Conservation (phyloP, 768 basidiomycete genomes). For the Termitomyces sp. region DNA sequence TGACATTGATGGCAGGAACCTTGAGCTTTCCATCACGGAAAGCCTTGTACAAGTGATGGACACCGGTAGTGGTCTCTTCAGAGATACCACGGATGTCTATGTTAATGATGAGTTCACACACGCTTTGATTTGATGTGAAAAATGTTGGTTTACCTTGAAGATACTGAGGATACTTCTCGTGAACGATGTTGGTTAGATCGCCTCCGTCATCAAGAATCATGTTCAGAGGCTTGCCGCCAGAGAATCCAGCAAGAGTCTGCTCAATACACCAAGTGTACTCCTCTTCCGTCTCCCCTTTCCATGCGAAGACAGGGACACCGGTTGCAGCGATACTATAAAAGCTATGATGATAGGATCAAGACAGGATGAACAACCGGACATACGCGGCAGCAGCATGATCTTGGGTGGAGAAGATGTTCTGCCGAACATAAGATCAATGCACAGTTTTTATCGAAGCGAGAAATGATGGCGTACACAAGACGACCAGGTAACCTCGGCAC, state of each 20-base stretch:
- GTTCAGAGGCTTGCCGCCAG: conserved; percentile 79
- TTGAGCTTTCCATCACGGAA: conserved; percentile 95
- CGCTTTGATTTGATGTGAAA: neutral
- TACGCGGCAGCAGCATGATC: conserved; percentile 98
- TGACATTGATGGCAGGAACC: conserved; percentile 99
- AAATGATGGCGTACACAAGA: conserved; percentile 66
- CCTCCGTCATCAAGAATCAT: conserved; percentile 99
- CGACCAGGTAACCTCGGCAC: conserved; percentile 98
- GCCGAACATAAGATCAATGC: conserved; percentile 1
- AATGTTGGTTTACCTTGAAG: conserved; percentile 45
- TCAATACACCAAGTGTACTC: conserved; percentile 99
- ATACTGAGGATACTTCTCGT: conserved; percentile 94
- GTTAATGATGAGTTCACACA: conserved; percentile 1
- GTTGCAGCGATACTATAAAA: conserved; percentile 83
- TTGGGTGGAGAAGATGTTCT: conserved; percentile 99
- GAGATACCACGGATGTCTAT: conserved; percentile 88
- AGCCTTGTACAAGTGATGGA: conserved; percentile 98
- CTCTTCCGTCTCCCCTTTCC: conserved; percentile 99
- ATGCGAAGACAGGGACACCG: conserved; percentile 96
- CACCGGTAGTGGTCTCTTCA: conserved; percentile 99
- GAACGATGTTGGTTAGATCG: conserved; percentile 90
- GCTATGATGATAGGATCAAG: conserved; percentile 1
- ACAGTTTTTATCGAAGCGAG: neutral
- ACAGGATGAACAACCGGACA: conserved; percentile 21
- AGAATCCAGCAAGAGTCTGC: conserved; percentile 88